phyloP scores from a whole-genome alignment of 1,284 basidiomycete genomes.

The Ustilago loliicola region DNA sequence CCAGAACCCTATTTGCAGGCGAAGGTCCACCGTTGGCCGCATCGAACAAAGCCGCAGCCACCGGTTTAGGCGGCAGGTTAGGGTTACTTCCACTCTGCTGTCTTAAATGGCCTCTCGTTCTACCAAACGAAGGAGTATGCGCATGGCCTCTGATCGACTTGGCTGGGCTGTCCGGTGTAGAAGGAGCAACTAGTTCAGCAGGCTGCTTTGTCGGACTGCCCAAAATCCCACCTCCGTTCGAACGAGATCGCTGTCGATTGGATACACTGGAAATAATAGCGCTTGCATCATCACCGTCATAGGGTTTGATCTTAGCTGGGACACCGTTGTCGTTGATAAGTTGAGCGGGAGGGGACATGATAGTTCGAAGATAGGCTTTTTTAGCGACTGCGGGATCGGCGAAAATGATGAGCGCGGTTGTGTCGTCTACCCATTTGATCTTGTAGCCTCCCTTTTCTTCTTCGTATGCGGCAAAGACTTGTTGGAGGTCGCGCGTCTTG shows the following conservation, averaged over 20 bases:
- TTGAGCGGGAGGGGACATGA: slow-evolving; percentile 77
- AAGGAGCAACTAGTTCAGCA: slow-evolving; percentile 32
- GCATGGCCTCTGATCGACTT: slow-evolving; percentile 36
- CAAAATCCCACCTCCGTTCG: slow-evolving; percentile 50
- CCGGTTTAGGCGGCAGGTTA: slow-evolving; percentile 61
- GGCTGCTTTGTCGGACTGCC: slow-evolving; percentile 47
- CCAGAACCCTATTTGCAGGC: slow-evolving; percentile 58
- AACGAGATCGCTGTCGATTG: slow-evolving; percentile 71
- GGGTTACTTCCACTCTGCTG: slow-evolving; percentile 59
- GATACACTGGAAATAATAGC: slow-evolving; percentile 89
- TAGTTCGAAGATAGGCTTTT: slow-evolving; percentile 89
- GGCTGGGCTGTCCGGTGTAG: slow-evolving; percentile 35
- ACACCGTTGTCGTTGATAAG: slow-evolving; percentile 72
- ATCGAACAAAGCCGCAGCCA: slow-evolving; percentile 65
- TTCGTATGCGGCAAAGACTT: slow-evolving; percentile 91
- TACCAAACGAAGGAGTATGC: slow-evolving; percentile 43
- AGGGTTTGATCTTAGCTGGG: slow-evolving; percentile 79
- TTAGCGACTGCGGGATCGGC: slow-evolving; percentile 79
- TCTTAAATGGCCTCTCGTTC: slow-evolving; percentile 51
- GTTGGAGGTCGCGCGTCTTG: slow-evolving; percentile 96
- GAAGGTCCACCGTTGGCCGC: slow-evolving; percentile 65
- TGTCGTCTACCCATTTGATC: slow-evolving; percentile 99
- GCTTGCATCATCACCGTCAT: slow-evolving; percentile 93
- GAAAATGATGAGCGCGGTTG: slow-evolving; percentile 94
- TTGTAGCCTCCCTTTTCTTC: slow-evolving; percentile 89